Evolutionary conservation across 208 protist genomes (phyloP), one percentile per base, ranked within the genome.

Genomic region (Naegleria fowleri): DNA sequence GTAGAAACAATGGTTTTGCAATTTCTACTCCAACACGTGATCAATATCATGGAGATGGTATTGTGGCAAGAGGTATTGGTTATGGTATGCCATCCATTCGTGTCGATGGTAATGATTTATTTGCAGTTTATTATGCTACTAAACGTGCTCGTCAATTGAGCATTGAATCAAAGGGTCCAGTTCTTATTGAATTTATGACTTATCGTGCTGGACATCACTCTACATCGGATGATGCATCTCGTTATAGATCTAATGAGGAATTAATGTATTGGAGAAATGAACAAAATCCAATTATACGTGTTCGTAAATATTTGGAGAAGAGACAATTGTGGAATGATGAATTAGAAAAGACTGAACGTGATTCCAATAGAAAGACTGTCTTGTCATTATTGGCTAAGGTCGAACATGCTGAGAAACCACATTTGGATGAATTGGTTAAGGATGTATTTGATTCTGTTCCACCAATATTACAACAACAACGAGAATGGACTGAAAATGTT

Each of bases 141-240:
- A 95, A 96, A 79, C 91, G 93, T 43, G 98, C 98, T 1, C 95
- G 97, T 41, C 92, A 96, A 84, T 92, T 97, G 25, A 97, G 97
- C 38, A 84, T 98, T 51, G 93, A 94, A 59, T 86, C 96, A 36
- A 94, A 96, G 90, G 59, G 92, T 22, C 97, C 98, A 25, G 96
- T 98, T 7, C 92, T 99, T 3, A 97, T 99, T 59, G 98, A 99
- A 93, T 97, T 97, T 25, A 97, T 99, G 94, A 98, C 97, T 6
- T 99, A 99, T 94, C 97, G 98, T 79, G 87, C 93, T 40, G 95
- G 83, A 83, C 94, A 97, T 91, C 96, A 98, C 92, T 96, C 94
- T 16, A 97, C 96, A 4, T 94, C 91, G 79, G 96, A 97, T 92
- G 96, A 97, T 91, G 95, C 95, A 25, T 93, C 94, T 19, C 75